Conservation (phyloP, 208 protist genomes). For the Trypanosoma theileri region DNA sequence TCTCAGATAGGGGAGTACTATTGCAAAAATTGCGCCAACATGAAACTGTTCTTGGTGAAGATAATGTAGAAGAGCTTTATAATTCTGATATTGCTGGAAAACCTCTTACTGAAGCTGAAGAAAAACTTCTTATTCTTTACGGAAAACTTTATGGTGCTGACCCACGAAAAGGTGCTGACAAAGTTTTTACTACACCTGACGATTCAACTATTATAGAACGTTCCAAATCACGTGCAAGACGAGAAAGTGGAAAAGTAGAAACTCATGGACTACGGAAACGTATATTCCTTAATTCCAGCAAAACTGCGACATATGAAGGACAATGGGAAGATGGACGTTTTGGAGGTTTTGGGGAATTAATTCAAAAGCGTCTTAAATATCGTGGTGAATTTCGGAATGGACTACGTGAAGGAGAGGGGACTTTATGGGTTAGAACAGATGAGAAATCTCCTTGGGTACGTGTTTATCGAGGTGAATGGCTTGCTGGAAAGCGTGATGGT, state of each 20-base stretch:
- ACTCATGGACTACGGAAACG: conserved; percentile 73
- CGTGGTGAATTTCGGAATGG: conserved; percentile 78
- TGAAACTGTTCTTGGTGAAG: conserved; percentile 54
- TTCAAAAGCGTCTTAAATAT: conserved; percentile 78
- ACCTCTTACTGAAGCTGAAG: conserved; percentile 84
- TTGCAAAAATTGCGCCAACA: conserved; percentile 60
- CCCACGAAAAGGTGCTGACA: conserved; percentile 9
- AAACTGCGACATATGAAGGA: conserved; percentile 85
- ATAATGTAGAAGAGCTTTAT: conserved; percentile 60
- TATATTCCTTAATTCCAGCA: conserved; percentile 83
- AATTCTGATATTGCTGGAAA: conserved; percentile 45
- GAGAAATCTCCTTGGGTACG: conserved; percentile 58
- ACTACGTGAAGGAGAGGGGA: conserved; percentile 77
- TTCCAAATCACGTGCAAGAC: conserved; percentile 17
- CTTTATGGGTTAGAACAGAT: conserved; percentile 70
- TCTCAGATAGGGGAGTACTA: conserved; percentile 74
- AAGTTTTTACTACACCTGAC: not conserved
- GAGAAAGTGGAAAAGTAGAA: conserved; percentile 24
- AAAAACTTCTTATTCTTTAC: conserved; percentile 62
- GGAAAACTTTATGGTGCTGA: conserved; percentile 41
- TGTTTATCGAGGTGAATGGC: conserved; percentile 89
- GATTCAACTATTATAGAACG: conserved; percentile 8
- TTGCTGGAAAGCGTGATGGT: conserved; percentile 76
- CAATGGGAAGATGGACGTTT: conserved; percentile 85
- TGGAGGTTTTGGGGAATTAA: conserved; percentile 84